Conservation (phyloP, 1,284 basidiomycete species). For the Ustanciosporium gigantosporum region DNA sequence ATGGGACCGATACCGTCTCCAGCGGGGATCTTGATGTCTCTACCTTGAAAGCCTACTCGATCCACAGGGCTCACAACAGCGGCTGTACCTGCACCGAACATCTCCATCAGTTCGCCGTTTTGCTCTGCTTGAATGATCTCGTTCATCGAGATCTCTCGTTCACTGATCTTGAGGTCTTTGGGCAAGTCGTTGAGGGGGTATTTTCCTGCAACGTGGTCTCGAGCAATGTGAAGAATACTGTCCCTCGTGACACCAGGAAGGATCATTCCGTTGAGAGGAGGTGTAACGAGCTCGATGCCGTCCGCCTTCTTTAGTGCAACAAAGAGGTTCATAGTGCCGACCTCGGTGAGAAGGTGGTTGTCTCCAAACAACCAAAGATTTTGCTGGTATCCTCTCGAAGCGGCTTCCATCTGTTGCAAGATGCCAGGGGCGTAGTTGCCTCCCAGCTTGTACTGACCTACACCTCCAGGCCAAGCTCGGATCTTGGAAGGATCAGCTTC, state of each 20-base stretch:
- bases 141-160: slow-evolving; percentile 84
- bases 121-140: slow-evolving; percentile 78
- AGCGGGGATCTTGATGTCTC: slow-evolving; percentile 81
- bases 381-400: slow-evolving; percentile 82
- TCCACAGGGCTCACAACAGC: slow-evolving; percentile 68
- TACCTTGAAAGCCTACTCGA: slow-evolving; percentile 78
- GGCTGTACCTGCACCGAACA: slow-evolving; percentile 84
- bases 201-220: slow-evolving; percentile 72
- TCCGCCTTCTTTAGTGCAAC: slow-evolving; percentile 77
- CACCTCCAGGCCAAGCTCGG: slow-evolving; percentile 59
- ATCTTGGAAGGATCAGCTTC: slow-evolving; percentile 88
- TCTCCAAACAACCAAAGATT: slow-evolving; percentile 83
- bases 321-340: slow-evolving; percentile 95
- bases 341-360: slow-evolving; percentile 61
- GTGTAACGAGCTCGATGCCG: slow-evolving; percentile 66
- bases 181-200: slow-evolving; percentile 57
- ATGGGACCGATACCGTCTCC: slow-evolving; percentile 84
- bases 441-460: slow-evolving; percentile 58
- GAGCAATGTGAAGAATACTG: slow-evolving; percentile 75
- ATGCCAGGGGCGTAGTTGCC: slow-evolving; percentile 59
- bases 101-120: slow-evolving; percentile 77
- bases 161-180: slow-evolving; percentile 72
- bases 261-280: slow-evolving; percentile 91
- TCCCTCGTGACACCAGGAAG: slow-evolving; percentile 95
- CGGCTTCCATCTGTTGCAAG: slow-evolving; percentile 79